Base-by-base conservation (phyloP, 257 asterid species). In the Capsicum rhomboideum region DNA sequence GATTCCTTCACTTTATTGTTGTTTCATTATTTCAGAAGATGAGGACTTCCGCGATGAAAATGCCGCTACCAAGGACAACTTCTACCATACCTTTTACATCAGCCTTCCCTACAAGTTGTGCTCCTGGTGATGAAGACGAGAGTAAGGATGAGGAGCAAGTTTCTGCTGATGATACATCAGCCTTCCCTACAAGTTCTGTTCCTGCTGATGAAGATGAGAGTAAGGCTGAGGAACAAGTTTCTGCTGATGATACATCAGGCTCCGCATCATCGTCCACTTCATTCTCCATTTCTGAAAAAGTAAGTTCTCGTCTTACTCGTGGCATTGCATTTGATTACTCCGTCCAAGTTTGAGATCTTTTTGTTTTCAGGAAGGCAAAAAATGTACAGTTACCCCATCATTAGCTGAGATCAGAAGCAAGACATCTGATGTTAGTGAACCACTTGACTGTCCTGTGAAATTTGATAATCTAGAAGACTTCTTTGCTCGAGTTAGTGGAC, bases 401-500 rank as follows among this genome's bases (percentile, higher is more conserved):
- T 49, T 67, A 50, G 50, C 54, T 29, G 31, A 82, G 52, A 67
- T 4, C 42, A 12, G 52, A 29, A 37, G 53, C 63, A 67, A 67
- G 84, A 2, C 71, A 42, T 16, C 20, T 14, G 78, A 58, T 44
- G 13, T 1, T 63, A 50, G 10, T n/a, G 53, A 20, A 54, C 26
- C 58, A 29, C 3, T 10, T 1, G 40, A 29, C 8, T 37, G 9
- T 20, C 66, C 80, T 28, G 18, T 67, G 13, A 2, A 82, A 28
- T 29, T 82, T 20, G 66, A 67, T 10, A 52, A 82, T 54, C 53
- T 82, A 13, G 85, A 82, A 5, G 68, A 82, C 69, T 67, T 82
- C n/a, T 66, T 82, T 29, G 28, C 69, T 20, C 12, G 49, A 44
- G 85, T 82, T 17, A 68, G 61, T 2, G 59, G 52, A 13, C 67